Evolutionary conservation across 768 basidiomycete species (phyloP), one percentile per base, ranked within the genome.

Genomic region (Calocybe cyanea): DNA sequence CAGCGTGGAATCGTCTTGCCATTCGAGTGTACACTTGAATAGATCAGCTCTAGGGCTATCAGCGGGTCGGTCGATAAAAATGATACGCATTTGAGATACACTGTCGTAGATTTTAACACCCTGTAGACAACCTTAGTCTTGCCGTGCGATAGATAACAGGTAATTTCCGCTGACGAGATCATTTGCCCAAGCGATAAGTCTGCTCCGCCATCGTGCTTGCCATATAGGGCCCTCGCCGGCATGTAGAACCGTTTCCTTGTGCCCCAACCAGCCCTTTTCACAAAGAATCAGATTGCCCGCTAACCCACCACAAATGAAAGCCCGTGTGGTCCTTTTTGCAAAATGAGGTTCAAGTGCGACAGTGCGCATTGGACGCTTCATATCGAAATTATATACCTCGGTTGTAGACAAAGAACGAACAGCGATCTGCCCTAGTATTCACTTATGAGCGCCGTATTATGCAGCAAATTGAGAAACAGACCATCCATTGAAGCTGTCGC

Each of bases 181-280:
- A 54, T 93, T 96, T 2, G 94, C 92, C 96, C 96, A 99, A 0
- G 92, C 93, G 53, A 97, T 92, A 23, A 96, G 70, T 38, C 77
- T 77, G 1, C 83, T 85, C 57, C 81, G 72, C 96, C 96, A 98
- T 46, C 85, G 77, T 8, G 85, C 81, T 41, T 84, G 82, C 92
- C 93, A 97, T 42, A 99, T 90, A 0, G 96, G 91, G 9, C 95
- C 96, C 66, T 98, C 96, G 3, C 86, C 88, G 4, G 62, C 72
- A 58, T 92, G 85, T 15, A 96, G 62, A 5, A 85, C 63, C 0
- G 85, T 89, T 62, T 95, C 93, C 58, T 90, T 96, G 57, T 96
- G 89, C 0, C 95, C 93, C 1, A 97, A 67, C 94, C 96, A 97
- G 5, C 93, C 90, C 60, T 96, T 97, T 71, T 97, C 95, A 52